These are phyloP conservation scores for Colletotrichum chrysophilum DNA, from an alignment of 2,329 filamentous ascomycete species.

Conservation along the genomic window DNA sequence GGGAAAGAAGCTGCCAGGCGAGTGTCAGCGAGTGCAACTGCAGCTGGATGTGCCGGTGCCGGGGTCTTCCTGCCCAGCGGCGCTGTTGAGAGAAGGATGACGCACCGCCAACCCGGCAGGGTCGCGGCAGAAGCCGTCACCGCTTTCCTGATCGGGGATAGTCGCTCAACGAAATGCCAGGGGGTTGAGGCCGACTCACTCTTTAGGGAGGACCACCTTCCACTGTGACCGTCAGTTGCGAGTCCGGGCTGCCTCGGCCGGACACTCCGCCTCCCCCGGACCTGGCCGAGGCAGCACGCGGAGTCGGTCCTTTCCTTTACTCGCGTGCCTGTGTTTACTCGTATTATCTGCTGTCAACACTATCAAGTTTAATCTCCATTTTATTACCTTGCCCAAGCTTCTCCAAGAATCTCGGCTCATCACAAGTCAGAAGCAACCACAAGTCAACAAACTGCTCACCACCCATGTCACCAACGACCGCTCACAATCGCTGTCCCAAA, in stretches of 20 bases:
- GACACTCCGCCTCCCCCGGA: neutral
- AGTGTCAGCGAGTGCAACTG: neutral
- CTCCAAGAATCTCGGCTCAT: neutral
- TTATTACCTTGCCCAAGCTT: neutral
- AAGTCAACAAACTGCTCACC: constrained; percentile 3
- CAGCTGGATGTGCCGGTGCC: neutral
- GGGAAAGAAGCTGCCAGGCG: neutral
- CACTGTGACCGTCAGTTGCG: neutral
- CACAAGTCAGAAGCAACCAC: neutral
- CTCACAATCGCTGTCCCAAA: neutral
- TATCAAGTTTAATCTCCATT: neutral
- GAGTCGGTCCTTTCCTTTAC: neutral
- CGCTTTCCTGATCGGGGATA: neutral
- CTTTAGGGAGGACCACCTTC: neutral
- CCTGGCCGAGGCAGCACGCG: constrained; percentile 16
- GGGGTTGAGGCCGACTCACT: constrained; percentile 21
- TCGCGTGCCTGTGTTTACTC: neutral
- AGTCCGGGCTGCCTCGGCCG: constrained; percentile 16
- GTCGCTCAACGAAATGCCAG: constrained; percentile 24
- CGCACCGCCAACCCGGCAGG: constrained; percentile 13
- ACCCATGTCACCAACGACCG: neutral
- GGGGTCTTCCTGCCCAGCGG: constrained; percentile 5
- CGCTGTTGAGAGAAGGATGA: constrained; percentile 21
- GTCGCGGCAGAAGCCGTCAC: neutral
- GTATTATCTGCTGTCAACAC: neutral